Percentiles rank a stretch among this genome's conserved stretches.
Conservation (phyloP, 768 basidiomycete species). For the Leccinum rimulosum region DNA sequence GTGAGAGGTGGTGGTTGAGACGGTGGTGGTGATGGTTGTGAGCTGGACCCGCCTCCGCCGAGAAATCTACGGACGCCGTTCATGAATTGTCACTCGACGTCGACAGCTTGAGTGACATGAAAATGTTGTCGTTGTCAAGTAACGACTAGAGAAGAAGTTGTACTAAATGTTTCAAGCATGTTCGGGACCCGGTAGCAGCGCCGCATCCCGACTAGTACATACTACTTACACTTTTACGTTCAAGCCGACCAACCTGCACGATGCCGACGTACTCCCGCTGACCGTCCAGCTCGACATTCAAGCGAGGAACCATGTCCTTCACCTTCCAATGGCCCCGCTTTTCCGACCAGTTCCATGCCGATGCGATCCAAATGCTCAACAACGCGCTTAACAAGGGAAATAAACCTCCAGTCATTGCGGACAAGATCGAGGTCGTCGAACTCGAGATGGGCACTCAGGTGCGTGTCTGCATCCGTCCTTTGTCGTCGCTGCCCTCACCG, state of each 20-base stretch:
- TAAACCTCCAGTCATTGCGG: constrained; percentile 96
- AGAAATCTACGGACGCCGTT: constrained; percentile 72
- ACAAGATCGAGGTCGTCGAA: constrained; percentile 96
- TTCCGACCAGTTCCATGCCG: constrained; percentile 92
- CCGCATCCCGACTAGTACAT: background rate
- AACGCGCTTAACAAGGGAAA: constrained; percentile 96
- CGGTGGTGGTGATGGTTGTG: constrained; percentile 27
- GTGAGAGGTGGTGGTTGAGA: constrained; percentile 13
- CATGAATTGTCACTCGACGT: constrained; percentile 39
- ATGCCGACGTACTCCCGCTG: constrained; percentile 18
- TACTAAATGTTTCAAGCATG: background rate
- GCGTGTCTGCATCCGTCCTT: constrained; percentile 13
- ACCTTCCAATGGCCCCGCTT: constrained; percentile 97
- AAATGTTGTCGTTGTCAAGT: constrained; percentile 14
- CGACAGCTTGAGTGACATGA: constrained; percentile 18
- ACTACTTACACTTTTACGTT: constrained; percentile 10
- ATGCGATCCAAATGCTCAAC: constrained; percentile 96
- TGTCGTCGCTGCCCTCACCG: background rate
- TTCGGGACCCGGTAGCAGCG: background rate
- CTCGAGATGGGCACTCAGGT: constrained; percentile 99
- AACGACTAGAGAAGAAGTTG: background rate
- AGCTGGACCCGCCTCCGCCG: constrained; percentile 39
- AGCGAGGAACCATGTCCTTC: constrained; percentile 61
- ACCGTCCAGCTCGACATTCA: constrained; percentile 4
- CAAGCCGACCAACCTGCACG: constrained; percentile 10